Evolutionary conservation across 768 basidiomycete genomes (phyloP), one percentile per base, ranked within the genome.

Genomic region (Boletus reticuloceps): DNA sequence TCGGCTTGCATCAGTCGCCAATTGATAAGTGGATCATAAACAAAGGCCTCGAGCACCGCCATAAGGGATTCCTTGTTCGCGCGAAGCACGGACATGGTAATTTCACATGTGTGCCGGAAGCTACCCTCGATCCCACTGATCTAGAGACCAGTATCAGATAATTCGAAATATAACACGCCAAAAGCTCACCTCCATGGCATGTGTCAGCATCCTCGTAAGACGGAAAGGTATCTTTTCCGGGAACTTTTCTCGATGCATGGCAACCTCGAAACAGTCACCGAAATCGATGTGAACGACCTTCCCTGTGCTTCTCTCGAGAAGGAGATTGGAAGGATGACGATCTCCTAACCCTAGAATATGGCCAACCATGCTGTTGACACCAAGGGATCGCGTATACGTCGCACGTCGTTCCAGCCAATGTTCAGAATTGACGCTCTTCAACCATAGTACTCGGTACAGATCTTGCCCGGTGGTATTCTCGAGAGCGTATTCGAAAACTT

Each of bases 381-480:
- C 96, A 29, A 99, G 83, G 17, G 94, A 96, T 34, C 96, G 84
- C 3, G 95, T 98, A 69, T 98, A 98, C 0, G 92, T 95, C 17
- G 94, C 92, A 44, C 97, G 85, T 20, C 97, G 84, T 67, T 98
- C 97, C 29, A 99, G 76, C 97, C 97, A 99, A 62, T 97, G 93
- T 64, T 98, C 97, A 2, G 97, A 99, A 68, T 92, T 95, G 58
- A 80, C 71, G 67, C 91, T 94, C 78, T 95, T 97, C 59, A 99
- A 79, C 97, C 97, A 99, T 14, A 99, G 75, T 11, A 99, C 94
- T 13, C 94, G 80, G 71, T 99, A 99, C 13, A 99, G 77, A 68
- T 99, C 97, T 72, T 98, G 97, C 2, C 97, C 97, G 0, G 94
- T 98, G 2, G 97, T 98, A 65, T 98, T 98, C 72, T 98, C 95